Evolutionary conservation across 257 asterid genomes (phyloP).

Genomic region (Penstemon eatonii): DNA sequence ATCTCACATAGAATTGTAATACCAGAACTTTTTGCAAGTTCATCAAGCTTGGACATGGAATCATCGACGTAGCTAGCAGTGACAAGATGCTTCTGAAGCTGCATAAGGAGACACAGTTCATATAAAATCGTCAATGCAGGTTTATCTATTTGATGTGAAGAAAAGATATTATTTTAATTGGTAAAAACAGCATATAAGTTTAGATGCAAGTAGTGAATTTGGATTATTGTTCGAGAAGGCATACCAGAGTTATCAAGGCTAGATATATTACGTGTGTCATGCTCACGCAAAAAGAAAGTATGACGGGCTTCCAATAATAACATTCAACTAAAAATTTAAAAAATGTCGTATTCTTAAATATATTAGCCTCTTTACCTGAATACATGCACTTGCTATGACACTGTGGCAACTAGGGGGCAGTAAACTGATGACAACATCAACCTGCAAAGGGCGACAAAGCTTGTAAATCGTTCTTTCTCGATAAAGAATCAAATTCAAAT

Average conservation of each 20-base stretch:
- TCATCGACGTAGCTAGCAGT: conserved; percentile 97
- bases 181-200: too few species aligned
- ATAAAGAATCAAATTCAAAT: background rate
- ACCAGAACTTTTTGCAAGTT: conserved; percentile 67
- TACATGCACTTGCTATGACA: conserved; percentile 73
- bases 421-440: conserved; percentile 86
- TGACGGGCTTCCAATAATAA: too few species aligned
- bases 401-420: conserved; percentile 89
- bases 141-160: too few species aligned
- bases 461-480: conserved; percentile 12
- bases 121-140: too few species aligned
- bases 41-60: conserved; percentile 76
- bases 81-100: conserved; percentile 81
- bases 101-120: conserved; percentile 34
- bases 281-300: too few species aligned
- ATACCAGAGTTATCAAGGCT: too few species aligned
- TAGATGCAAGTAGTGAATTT: too few species aligned
- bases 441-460: conserved; percentile 50
- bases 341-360: background rate
- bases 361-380: conserved; percentile 52
- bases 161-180: too few species aligned
- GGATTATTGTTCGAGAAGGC: too few species aligned
- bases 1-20: conserved; percentile 88
- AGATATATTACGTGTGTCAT: too few species aligned
- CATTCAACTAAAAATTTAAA: background rate